These are phyloP conservation scores for Achaetomiella virescens DNA, from an alignment of 495 filamentous ascomycete genomes.

Conservation along the genomic window DNA sequence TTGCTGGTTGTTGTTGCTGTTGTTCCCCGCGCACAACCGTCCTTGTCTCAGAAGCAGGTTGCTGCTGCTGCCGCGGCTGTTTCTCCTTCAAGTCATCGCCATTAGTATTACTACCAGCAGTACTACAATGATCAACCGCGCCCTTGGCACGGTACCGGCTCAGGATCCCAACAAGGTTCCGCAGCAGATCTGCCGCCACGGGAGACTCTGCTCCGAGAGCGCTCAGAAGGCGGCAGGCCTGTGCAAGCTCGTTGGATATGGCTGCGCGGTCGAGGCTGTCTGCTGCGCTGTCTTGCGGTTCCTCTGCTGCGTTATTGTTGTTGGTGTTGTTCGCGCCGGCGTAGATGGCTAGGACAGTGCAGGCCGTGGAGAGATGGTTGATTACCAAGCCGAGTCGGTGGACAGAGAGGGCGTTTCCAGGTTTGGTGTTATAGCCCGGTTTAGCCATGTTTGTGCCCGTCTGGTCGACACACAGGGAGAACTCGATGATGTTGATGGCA, in stretches of 20 bases:
- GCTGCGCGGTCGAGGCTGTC: not conserved
- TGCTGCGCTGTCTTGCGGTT: too few relatives aligned
- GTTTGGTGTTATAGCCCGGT: not conserved
- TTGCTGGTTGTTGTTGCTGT: too few relatives aligned
- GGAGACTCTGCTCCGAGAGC: not conserved
- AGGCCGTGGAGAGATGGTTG: not conserved
- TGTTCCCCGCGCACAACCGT: too few relatives aligned
- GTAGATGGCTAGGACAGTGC: not conserved
- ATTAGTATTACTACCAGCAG: too few relatives aligned
- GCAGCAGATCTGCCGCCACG: not conserved
- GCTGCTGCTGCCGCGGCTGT: not conserved
- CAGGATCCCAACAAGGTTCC: not conserved
- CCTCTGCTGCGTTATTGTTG: not conserved
- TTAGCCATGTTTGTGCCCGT: not conserved
- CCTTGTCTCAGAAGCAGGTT: too few relatives aligned
- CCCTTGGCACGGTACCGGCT: not conserved
- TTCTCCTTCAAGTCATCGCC: not conserved
- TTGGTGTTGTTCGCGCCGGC: not conserved
- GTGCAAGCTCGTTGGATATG: not conserved
- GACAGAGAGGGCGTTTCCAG: not conserved
- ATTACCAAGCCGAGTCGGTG: constrained; percentile 1
- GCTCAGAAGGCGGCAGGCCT: not conserved
- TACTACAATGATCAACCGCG: too few relatives aligned
- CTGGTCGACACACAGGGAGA: not conserved
- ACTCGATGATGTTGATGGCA: not conserved